Percentiles rank a stretch among this genome's conserved stretches.
Conservation (phyloP, 2,329 filamentous ascomycete genomes). For the Alternaria longipes region DNA sequence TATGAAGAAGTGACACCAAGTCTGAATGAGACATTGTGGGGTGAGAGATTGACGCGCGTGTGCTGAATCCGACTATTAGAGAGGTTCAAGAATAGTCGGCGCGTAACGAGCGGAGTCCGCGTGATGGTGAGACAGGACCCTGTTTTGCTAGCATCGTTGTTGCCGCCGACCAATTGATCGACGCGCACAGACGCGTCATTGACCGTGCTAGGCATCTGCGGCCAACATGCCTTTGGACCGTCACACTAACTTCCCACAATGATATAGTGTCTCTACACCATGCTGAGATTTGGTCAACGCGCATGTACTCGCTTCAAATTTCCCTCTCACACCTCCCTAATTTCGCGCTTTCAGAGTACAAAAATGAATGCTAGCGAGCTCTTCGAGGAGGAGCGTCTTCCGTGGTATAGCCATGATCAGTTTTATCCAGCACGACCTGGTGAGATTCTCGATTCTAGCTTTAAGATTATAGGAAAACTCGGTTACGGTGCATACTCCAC, state of each 20-base stretch:
- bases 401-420: constrained; percentile 31
- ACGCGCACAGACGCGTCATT: no score
- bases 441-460: constrained; percentile 33
- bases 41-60: no score
- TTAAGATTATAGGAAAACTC: constrained; percentile 38
- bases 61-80: no score
- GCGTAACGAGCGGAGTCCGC: no score
- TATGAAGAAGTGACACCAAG: no score
- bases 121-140: no score
- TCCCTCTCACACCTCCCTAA: constrained; percentile 28
- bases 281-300: constrained; percentile 32
- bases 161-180: background rate
- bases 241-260: constrained; percentile 28
- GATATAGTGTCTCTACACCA: constrained; percentile 29
- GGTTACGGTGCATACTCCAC: constrained; percentile 39
- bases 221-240: constrained; percentile 23
- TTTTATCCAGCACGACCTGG: constrained; percentile 37
- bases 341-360: constrained; percentile 32
- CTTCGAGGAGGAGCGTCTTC: constrained; percentile 32
- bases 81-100: no score
- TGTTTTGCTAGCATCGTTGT: background rate
- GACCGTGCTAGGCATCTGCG: background rate
- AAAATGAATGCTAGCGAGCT: constrained; percentile 31
- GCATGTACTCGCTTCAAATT: constrained; percentile 34
- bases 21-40: no score